These are phyloP conservation scores for Micractinium conductrix DNA, from an alignment of 139 green algal species.

Conservation along the genomic window DNA sequence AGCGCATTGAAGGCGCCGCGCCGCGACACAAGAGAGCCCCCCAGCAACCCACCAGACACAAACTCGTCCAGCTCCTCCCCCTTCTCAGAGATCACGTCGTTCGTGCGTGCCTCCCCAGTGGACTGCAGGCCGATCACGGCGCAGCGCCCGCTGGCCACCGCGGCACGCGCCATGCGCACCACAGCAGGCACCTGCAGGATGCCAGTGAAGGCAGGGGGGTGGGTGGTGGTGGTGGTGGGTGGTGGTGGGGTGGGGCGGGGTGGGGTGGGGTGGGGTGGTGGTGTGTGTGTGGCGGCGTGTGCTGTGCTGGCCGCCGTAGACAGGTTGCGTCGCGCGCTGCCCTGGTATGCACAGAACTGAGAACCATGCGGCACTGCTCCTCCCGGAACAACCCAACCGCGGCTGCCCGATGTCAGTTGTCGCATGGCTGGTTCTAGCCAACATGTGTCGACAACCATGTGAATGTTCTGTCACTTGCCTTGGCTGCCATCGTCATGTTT, in stretches of 20 bases:
- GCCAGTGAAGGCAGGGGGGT: neutral
- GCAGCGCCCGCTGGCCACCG: conserved; percentile 66
- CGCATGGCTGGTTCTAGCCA: too few species aligned
- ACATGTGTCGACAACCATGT: neutral
- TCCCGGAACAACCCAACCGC: too few species aligned
- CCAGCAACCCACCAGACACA: conserved; percentile 49
- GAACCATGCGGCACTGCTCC: too few species aligned
- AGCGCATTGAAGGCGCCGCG: too few species aligned
- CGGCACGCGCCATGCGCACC: conserved; percentile 55
- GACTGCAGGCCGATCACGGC: conserved; percentile 77
- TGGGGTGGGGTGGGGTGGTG: neutral
- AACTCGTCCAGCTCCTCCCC: conserved; percentile 65
- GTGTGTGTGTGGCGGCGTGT: too few species aligned
- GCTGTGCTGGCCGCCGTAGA: too few species aligned
- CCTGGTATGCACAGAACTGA: neutral
- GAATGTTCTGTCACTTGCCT: conserved; percentile 49
- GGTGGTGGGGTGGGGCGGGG: neutral
- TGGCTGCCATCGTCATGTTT: conserved; percentile 80
- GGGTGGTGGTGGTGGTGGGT: neutral
- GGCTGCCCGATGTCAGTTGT: too few species aligned
- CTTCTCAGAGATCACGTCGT: conserved; percentile 58
- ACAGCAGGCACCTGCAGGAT: conserved; percentile 60
- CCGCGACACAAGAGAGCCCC: too few species aligned
- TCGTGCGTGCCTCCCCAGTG: conserved; percentile 72
- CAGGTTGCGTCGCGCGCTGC: neutral